A percentile compares a stretch with the other conserved stretches of the same genome.
phyloP scores from a whole-genome alignment of 108 stramenopile species.

The Aurantiochytrium sp. region DNA sequence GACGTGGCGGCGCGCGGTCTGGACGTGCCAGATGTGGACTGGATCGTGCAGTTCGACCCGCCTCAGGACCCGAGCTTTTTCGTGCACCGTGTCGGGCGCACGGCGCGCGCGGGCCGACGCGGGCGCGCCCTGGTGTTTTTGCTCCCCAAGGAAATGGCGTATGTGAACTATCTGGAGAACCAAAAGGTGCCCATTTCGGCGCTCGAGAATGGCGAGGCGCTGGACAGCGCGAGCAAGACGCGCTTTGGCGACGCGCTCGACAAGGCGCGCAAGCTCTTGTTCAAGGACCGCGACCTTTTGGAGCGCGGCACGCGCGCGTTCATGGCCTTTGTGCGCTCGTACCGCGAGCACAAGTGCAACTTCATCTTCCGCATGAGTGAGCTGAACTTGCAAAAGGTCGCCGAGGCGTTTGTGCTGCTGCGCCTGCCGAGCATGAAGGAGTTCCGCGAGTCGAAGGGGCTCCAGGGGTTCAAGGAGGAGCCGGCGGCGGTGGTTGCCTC shows the following conservation, averaged over 20 bases:
- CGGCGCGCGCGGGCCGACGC: conserved; percentile 81
- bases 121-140: conserved; percentile 84
- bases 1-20: conserved; percentile 96
- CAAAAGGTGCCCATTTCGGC: conserved; percentile 69
- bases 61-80: conserved; percentile 90
- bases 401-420: conserved; percentile 81
- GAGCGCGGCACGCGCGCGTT: conserved; percentile 94
- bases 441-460: conserved; percentile 50
- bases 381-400: conserved; percentile 78
- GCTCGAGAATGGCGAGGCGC: background rate
- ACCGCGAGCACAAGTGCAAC: conserved; percentile 78
- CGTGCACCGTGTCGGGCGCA: conserved; percentile 92
- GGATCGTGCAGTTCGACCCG: conserved; percentile 94
- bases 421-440: conserved; percentile 96
- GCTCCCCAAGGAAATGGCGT: conserved; percentile 82
- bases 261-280: background rate
- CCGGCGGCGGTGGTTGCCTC: conserved; percentile 71
- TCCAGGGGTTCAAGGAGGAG: conserved; percentile 69
- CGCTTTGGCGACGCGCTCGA: background rate
- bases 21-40: conserved; percentile 87
- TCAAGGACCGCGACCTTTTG: conserved; percentile 79
- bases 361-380: conserved; percentile 73
- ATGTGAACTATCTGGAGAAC: conserved; percentile 73
- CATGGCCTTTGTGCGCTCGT: conserved; percentile 76
- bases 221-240: background rate